Evolutionary conservation across 148 eudicot genomes (phyloP).

Genomic region (Fagopyrum tataricum): DNA sequence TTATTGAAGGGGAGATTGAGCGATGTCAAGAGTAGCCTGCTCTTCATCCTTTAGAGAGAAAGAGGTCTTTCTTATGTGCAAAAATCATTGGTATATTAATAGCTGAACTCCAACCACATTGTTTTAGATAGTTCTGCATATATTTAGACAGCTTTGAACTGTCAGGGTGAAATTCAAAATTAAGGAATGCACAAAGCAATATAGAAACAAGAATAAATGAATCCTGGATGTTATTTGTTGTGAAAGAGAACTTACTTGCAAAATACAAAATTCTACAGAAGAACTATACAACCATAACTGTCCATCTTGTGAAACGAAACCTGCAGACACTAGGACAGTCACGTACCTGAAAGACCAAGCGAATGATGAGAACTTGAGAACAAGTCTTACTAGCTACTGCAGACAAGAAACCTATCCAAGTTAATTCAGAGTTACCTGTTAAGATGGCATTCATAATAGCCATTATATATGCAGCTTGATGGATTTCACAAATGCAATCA

Average conservation of each 20-base stretch:
- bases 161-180: too few species aligned
- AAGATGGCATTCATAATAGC: neutral
- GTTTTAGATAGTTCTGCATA: too few species aligned
- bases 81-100: too few species aligned
- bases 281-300: neutral
- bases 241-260: neutral
- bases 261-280: neutral
- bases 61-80: too few species aligned
- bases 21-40: too few species aligned
- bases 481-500: neutral
- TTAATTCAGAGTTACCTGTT: neutral
- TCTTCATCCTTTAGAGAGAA: too few species aligned
- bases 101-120: too few species aligned
- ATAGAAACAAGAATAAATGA: neutral
- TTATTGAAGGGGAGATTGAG: too few species aligned
- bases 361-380: neutral
- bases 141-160: too few species aligned
- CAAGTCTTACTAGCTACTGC: neutral
- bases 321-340: neutral
- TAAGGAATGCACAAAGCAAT: too few species aligned
- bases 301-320: constrained; percentile 1
- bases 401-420: neutral
- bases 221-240: neutral
- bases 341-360: neutral
- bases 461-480: neutral